A percentile compares a stretch with the other conserved stretches of the same genome.
phyloP scores from a whole-genome alignment of 495 filamentous ascomycete species.

The Niebla homalea region DNA sequence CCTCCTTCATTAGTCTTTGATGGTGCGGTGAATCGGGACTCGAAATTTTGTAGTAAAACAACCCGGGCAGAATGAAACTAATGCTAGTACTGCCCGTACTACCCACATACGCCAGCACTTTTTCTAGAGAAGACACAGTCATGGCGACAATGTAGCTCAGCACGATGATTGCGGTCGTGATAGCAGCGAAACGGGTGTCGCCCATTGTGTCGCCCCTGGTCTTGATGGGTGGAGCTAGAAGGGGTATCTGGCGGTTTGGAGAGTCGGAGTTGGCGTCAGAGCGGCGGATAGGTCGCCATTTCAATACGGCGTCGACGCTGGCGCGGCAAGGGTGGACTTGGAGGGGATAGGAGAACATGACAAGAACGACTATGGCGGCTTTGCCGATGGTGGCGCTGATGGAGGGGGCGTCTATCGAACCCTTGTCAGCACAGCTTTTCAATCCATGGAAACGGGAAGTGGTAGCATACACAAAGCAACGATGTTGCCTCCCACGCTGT shows the following conservation, averaged over 20 bases:
- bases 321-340: conserved; percentile 93
- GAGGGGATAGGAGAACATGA: conserved; percentile 92
- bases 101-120: conserved; percentile 88
- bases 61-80: conserved; percentile 86
- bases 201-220: conserved; percentile 48
- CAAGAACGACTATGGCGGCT: conserved; percentile 88
- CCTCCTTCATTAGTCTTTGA: conserved; percentile 74
- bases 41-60: conserved; percentile 98
- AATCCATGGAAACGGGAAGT: background rate
- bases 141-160: conserved; percentile 78
- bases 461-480: conserved; percentile 65
- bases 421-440: conserved; percentile 2
- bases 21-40: conserved; percentile 72
- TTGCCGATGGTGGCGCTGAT: conserved; percentile 80
- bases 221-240: conserved; percentile 25
- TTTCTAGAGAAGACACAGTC: conserved; percentile 76
- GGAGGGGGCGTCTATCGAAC: conserved; percentile 48
- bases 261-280: conserved; percentile 16
- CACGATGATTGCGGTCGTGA: conserved; percentile 75
- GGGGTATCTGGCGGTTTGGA: conserved; percentile 30
- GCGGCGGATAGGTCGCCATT: conserved; percentile 63
- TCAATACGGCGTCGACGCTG: conserved; percentile 79
- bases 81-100: conserved; percentile 89
- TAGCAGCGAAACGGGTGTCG: conserved; percentile 76
- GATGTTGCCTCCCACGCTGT: conserved; percentile 78